phyloP scores from a whole-genome alignment of 2,329 filamentous ascomycete genomes.

The Verticillium nubilum region DNA sequence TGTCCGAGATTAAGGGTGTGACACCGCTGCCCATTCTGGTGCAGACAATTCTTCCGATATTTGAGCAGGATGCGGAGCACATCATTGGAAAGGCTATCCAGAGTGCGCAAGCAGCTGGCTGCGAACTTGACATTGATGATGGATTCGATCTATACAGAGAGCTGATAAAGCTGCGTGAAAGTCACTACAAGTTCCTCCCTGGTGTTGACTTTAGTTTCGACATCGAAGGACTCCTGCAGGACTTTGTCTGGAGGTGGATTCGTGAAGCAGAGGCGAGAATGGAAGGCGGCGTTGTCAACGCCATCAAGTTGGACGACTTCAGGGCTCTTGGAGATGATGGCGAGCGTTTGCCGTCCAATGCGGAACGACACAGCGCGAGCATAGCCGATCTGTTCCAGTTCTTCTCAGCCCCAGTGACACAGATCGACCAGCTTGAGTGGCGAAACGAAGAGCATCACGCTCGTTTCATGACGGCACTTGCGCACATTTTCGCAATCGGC shows the following conservation, averaged over 20 bases:
- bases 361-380: constrained; percentile 86
- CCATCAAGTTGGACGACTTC: constrained; percentile 87
- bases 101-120: constrained; percentile 60
- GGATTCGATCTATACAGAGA: constrained; percentile 92
- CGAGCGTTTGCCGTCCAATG: constrained; percentile 46
- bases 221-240: constrained; percentile 77
- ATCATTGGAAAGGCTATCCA: constrained; percentile 78
- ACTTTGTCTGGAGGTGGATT: constrained; percentile 97
- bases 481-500: constrained; percentile 77
- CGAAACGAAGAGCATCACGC: constrained; percentile 90
- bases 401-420: constrained; percentile 87
- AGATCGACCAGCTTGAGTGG: constrained; percentile 83
- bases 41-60: constrained; percentile 79
- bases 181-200: constrained; percentile 72
- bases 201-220: constrained; percentile 75
- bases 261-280: constrained; percentile 73
- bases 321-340: constrained; percentile 31
- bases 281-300: constrained; percentile 78
- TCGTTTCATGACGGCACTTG: constrained; percentile 91
- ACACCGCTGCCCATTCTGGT: constrained; percentile 65
- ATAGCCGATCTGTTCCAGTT: constrained; percentile 90
- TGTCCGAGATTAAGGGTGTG: constrained; percentile 77
- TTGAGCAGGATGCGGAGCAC: constrained; percentile 82
- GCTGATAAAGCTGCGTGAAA: constrained; percentile 74
- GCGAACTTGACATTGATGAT: constrained; percentile 81